Evolutionary conservation across 306 rosid species (phyloP), one percentile per base, ranked within the genome.

Genomic region (Pueraria montana): DNA sequence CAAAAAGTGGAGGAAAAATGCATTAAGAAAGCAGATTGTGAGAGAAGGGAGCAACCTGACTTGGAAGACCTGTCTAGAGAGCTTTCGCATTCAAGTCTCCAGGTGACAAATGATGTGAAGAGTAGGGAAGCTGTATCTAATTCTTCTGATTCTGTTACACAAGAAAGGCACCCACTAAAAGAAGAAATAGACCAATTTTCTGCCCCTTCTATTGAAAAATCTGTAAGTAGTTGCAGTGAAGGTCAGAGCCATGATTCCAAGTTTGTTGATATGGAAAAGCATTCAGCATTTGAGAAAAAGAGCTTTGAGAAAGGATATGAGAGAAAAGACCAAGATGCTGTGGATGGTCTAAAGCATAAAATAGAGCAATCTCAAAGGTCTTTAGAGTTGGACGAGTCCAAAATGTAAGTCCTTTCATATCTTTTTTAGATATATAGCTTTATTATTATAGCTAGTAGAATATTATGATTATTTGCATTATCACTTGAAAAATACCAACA

Each of bases 401-500:
- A 87, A 72, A 46, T 23, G 97, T 93, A 88, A 89, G 95, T 78
- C 62, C 76, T 84, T 32, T 12, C 77, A 9, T 78, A 18, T 48
- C 16, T 70, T 10, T 20, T 70, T 8, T 20, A 18, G 26, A 72
- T 42, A 17, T 27, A 40, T 59, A 26, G 50, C 34, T 66, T 46
- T 53, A 18, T 78, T 49, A 61, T 58, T 50, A 16, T 23, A 14
- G n/a, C 76, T 40, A 58, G 30, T 66, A 78, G 2, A 43, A 4
- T 81, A 63, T 69, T 74, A 59, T 65, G 66, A 32, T 46, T 65
- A 27, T 42, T 42, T 48, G 56, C 49, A 32, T 62, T 50, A n/a
- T 77, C 76, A 50, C 72, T 77, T 62, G 61, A 40, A 70, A 74
- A 38, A 49, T 71, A 59, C 26, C 48, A 53, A 71, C 38, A 42